Base-by-base conservation (phyloP, 73 alveolate genomes). In the Breviolum minutum region DNA sequence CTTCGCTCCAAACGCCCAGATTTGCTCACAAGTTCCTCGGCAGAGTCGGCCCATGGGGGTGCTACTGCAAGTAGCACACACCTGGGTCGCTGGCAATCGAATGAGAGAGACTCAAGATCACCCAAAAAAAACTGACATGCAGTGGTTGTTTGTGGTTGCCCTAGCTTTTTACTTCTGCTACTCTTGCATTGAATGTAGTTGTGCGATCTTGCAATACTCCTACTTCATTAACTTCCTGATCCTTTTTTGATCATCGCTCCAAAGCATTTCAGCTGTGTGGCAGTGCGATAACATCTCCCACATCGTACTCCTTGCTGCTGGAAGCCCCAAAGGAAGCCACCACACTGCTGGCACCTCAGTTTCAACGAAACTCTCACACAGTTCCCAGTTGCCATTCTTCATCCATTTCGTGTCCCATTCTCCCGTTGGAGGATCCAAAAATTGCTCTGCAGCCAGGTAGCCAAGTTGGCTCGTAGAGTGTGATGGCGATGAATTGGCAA, bases 271-370 rank as follows among this genome's bases (percentile, higher is more conserved):
- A 22, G 88, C 77, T 88, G 20, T n/a, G 98, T 48, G n/a, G 71
- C 98, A 30, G 84, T 92, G 24, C 87, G 91, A 26, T 26, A 27
- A 74, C 98, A 92, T 20, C 98, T 74, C 32, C 70, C 87, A 27
- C 98, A 92, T 79, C 98, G 70, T 14, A 63, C 69, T 19, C 98
- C 98, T 63, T 92, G 98, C 5, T 92, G 91, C 22, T 81, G 76
- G 48, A 92, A 76, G 9, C 98, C 98, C 98, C 98, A 92, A 40
- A 92, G 79, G 80, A 92, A 92, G 90, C 98, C 90, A 3, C 90
- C 68, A 20, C 98, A 92, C 20, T 81, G 98, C 29, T 74, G 91
- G 80, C 98, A 92, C 98, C 98, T 92, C 61, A 30, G 80, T 8
- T 14, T 32, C 14, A 17, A 73, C 54, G 5, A 40, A 40, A 3